Base-by-base conservation (phyloP, 2,329 filamentous ascomycete species). In the Penicillium sp. region DNA sequence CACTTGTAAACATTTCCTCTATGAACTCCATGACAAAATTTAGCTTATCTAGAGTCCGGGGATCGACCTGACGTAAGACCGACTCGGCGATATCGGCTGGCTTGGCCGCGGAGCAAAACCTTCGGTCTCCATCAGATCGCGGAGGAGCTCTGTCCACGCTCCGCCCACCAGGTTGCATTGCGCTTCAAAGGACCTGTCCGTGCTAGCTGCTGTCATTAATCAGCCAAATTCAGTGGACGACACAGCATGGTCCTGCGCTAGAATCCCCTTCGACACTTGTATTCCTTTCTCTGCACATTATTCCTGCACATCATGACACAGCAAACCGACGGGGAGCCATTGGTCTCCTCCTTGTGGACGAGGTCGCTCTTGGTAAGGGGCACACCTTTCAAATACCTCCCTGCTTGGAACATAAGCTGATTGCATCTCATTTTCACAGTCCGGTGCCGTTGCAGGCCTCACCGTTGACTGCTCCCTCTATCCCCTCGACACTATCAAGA, bases 401-500 rank as follows among this genome's bases (percentile, higher is more conserved):
- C 22, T 1, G 3, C 19, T 22, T 42, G 35, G 49, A 40, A 11
- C 52, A 57, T 22, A 26, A 45, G 33, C 57, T 64, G 59, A 60
- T 61, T 63, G 22, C 37, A 11, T 37, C 25, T 46, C n/a, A 19
- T 25, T 25, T n/a, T 56, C 19, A 37, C 71, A 89, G 83, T 92
- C 95, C 69, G 95, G 95, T 77, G 95, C 89, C 73, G 82, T 97
- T 68, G 95, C 95, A 68, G 95, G 95, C 74, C 95, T 95, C 52
- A 96, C 93, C 14, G 95, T 98, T 78, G 95, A 99, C 85, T 89
- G 97, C 72, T 93, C 93, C 58, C 91, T 99, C 74, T 99, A 91
- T 82, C 95, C 95, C 0, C 92, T 99, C 83, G 96, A 99, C 85
- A 99, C 95, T 0, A 89, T 99, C 75, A 99, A 99, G 81, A 99